Evolutionary conservation across 768 basidiomycete genomes (phyloP).

Genomic region (Tylopilus balloui): DNA sequence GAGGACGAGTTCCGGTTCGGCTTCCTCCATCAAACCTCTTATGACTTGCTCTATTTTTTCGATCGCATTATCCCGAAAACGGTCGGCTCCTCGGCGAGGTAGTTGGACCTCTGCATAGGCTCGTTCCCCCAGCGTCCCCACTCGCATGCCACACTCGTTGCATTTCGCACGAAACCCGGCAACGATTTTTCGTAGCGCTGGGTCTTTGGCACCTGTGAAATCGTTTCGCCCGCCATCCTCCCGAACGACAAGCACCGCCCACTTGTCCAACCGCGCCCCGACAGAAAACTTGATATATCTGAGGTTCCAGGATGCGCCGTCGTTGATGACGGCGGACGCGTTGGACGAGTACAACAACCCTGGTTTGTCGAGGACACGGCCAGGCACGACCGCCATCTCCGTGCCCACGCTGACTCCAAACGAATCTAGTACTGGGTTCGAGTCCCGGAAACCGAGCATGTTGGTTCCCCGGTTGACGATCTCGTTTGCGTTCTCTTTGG

Average conservation of each 20-base stretch:
- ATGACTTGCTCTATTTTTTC: conserved; percentile 11
- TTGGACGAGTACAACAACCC: conserved; percentile 37
- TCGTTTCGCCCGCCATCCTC: conserved; percentile 58
- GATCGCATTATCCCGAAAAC: conserved; percentile 49
- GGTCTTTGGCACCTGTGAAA: conserved; percentile 49
- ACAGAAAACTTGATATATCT: conserved; percentile 51
- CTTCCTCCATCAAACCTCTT: background rate
- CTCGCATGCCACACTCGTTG: conserved; percentile 55
- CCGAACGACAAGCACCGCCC: conserved; percentile 65
- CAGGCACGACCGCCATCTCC: conserved; percentile 52
- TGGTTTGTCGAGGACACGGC: conserved; percentile 45
- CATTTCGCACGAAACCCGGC: conserved; percentile 60
- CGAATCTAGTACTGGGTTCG: conserved; percentile 31
- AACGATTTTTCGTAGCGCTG: conserved; percentile 39
- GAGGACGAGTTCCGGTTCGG: conserved; percentile 30
- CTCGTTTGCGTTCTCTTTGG: conserved; percentile 41
- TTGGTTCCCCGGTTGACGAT: conserved; percentile 41
- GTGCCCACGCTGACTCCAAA: conserved; percentile 44
- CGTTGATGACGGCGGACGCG: conserved; percentile 30
- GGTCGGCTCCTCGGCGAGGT: conserved; percentile 46
- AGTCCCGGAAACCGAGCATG: conserved; percentile 38
- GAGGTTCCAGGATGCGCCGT: conserved; percentile 49
- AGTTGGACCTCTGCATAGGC: conserved; percentile 38
- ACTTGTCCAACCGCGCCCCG: conserved; percentile 52
- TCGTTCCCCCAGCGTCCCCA: conserved; percentile 26